Conservation (phyloP, 306 rosid genomes). For the Astragalus glycyphyllos region DNA sequence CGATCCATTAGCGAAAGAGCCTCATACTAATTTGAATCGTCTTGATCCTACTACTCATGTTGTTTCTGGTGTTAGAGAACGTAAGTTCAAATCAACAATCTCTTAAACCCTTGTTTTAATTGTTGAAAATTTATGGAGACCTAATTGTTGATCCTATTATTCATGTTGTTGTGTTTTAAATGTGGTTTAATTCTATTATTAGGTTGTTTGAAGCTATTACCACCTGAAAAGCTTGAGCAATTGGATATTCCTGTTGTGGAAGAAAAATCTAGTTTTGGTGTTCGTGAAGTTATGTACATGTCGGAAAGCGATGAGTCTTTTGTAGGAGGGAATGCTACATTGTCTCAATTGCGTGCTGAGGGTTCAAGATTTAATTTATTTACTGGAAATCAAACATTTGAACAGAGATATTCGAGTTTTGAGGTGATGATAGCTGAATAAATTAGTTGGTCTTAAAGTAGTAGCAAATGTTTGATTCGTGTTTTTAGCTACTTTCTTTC, state of each 20-base stretch:
- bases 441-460: background rate
- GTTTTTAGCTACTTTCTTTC: background rate
- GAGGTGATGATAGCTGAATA: constrained; percentile 62
- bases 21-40: constrained; percentile 70
- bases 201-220: constrained; percentile 90
- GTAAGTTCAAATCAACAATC: constrained; percentile 52
- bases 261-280: constrained; percentile 52
- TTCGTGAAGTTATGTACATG: constrained; percentile 56
- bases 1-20: constrained; percentile 37
- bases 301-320: constrained; percentile 53
- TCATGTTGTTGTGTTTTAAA: background rate
- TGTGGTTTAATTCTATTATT: constrained; percentile 44
- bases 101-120: background rate
- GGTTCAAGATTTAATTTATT: constrained; percentile 73
- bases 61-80: constrained; percentile 76
- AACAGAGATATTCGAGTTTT: constrained; percentile 71
- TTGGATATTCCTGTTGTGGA: constrained; percentile 59
- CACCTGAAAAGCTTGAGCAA: constrained; percentile 84
- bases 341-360: constrained; percentile 53
- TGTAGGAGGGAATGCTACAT: constrained; percentile 47
- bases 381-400: constrained; percentile 87
- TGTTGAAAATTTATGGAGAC: background rate
- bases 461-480: background rate
- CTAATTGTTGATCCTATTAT: too few relatives aligned
- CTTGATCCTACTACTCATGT: constrained; percentile 76